Base-by-base conservation (phyloP, 306 rosid genomes). In the Quercus ilex region DNA sequence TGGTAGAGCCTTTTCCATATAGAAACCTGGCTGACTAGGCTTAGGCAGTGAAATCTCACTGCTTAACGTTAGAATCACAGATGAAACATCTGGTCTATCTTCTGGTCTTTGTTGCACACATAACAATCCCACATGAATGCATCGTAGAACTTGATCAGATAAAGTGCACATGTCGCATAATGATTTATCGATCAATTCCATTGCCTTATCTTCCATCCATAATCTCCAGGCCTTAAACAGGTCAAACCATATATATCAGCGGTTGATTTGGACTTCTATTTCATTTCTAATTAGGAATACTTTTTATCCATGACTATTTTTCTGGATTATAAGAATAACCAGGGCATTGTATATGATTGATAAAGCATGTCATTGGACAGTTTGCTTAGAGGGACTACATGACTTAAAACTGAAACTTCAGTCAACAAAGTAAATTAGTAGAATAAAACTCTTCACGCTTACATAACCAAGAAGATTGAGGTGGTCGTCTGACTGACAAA, bases 41-140 rank as follows among this genome's bases (percentile, higher is more conserved):
- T 82, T 79, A 8, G 89, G 56, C 78, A 88, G 82, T 4, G 38
- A 23, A 30, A 18, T 71, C 52, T 85, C 87, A 79, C 87, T 82
- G 35, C 81, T 82, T 59, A 85, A 68, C 90, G 87, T 83, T 33
- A 83, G 57, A 74, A 87, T 79, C 8, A 88, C 89, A 74, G 83
- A 63, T 0, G 86, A 68, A 89, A 90, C 86, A 79, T 81, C 78
- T 70, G 92, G 94, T 82, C 94, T 83, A 41, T 88, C 90, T 3
- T 33, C 83, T 0, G 88, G 89, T 68, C 69, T 77, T 4, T 76
- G 83, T 49, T 89, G 95, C 21, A 87, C 77, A 28, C 92, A 88
- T 53, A 89, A 57, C 72, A 91, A 88, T 28, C 89, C 86, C 2
- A 91, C 76, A 41, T 90, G 90, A 19, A 87, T 84, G 87, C 90